These are phyloP conservation scores for Trametes pubescens DNA, from an alignment of 1,284 basidiomycete species.

Conservation along the genomic window DNA sequence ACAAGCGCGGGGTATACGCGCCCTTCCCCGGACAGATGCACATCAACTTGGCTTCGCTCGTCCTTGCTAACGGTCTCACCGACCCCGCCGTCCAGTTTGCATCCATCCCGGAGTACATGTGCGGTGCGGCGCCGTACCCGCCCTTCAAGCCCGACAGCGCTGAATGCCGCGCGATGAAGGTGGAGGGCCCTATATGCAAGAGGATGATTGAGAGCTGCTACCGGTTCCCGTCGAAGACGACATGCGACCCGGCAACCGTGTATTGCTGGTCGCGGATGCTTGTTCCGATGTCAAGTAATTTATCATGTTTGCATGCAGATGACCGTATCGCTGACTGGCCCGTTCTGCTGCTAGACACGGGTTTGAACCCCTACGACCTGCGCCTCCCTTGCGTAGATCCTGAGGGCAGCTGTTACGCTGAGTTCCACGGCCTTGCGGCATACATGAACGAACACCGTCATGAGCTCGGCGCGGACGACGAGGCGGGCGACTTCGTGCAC, in stretches of 20 bases:
- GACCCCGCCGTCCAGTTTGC: constrained; percentile 81
- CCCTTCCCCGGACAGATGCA: constrained; percentile 53
- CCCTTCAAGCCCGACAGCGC: constrained; percentile 73
- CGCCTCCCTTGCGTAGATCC: constrained; percentile 75
- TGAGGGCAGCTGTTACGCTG: constrained; percentile 75
- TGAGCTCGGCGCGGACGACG: constrained; percentile 72
- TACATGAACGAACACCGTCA: constrained; percentile 79
- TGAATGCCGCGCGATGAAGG: constrained; percentile 67
- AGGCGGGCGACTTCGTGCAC: constrained; percentile 60
- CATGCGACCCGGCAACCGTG: constrained; percentile 67
- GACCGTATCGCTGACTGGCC: neutral
- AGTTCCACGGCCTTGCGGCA: constrained; percentile 83
- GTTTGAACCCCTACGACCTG: constrained; percentile 85
- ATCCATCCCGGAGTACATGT: constrained; percentile 83
- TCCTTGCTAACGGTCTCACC: constrained; percentile 86
- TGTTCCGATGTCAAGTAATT: constrained; percentile 63
- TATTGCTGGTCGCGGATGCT: constrained; percentile 72
- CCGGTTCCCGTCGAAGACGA: constrained; percentile 58
- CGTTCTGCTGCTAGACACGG: constrained; percentile 55
- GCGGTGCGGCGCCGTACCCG: constrained; percentile 71
- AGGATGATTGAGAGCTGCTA: constrained; percentile 64
- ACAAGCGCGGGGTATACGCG: constrained; percentile 58
- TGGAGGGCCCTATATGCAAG: constrained; percentile 72
- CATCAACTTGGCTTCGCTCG: constrained; percentile 81
- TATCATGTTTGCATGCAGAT: neutral